phyloP scores from a whole-genome alignment of 495 filamentous ascomycete genomes.

The Penicillium goetzii region DNA sequence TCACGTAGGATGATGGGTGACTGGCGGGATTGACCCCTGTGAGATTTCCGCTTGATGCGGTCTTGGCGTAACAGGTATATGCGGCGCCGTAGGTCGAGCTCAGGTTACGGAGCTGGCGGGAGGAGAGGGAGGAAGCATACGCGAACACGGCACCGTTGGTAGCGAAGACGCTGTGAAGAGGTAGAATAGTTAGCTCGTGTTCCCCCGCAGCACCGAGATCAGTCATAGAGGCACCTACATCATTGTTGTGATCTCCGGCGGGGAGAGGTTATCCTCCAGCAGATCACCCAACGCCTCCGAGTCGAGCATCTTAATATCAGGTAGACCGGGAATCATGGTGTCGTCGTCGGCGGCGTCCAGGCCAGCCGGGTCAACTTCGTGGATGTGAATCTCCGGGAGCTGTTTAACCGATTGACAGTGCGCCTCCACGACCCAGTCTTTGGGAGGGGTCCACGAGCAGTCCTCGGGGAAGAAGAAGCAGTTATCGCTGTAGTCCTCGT shows the following conservation, averaged over 20 bases:
- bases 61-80: constrained; percentile 53
- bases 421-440: constrained; percentile 34
- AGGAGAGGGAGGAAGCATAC: constrained; percentile 47
- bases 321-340: constrained; percentile 53
- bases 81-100: constrained; percentile 54
- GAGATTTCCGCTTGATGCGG: constrained; percentile 49
- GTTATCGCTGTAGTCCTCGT: constrained; percentile 52
- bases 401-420: constrained; percentile 13
- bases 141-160: constrained; percentile 55
- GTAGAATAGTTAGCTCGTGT: background rate
- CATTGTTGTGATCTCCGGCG: constrained; percentile 53
- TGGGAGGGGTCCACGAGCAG: constrained; percentile 49
- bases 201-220: background rate
- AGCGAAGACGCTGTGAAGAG: constrained; percentile 38
- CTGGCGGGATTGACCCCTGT: constrained; percentile 53
- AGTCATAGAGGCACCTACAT: constrained; percentile 33
- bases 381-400: constrained; percentile 7
- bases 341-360: constrained; percentile 26
- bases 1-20: constrained; percentile 53
- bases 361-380: constrained; percentile 7
- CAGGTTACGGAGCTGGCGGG: constrained; percentile 50
- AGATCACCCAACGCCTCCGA: constrained; percentile 51
- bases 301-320: constrained; percentile 55
- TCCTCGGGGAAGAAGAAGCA: constrained; percentile 55
- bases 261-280: constrained; percentile 52